These are phyloP conservation scores for Mortierella sp. DNA, from an alignment of 371 early-diverging fungal species.

Conservation along the genomic window DNA sequence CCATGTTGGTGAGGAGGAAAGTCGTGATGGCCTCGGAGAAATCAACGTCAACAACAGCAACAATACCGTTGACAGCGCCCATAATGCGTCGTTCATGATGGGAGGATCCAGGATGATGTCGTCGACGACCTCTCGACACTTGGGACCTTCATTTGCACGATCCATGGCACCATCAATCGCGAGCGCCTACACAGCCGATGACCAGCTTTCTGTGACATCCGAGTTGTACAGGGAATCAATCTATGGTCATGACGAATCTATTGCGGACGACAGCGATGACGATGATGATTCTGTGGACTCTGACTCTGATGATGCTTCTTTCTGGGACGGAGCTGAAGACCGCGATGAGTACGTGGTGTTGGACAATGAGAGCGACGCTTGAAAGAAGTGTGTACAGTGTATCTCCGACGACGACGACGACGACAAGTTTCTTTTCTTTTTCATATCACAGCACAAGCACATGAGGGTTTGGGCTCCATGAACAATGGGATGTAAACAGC, in stretches of 20 bases:
- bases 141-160: no score
- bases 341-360: not conserved
- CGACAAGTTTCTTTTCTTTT: no score
- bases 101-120: not conserved
- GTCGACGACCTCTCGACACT: no score
- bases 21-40: not conserved
- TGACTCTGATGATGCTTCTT: constrained; percentile 10
- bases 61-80: not conserved
- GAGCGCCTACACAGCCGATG: constrained; percentile 6
- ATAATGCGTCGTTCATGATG: no score
- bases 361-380: not conserved
- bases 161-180: not conserved
- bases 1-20: not conserved
- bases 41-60: not conserved
- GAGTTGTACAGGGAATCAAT: constrained; percentile 8
- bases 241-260: constrained; percentile 18
- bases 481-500: no score
- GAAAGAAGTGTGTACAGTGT: no score
- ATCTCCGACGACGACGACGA: no score
- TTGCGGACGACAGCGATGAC: constrained; percentile 10
- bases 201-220: constrained; percentile 29
- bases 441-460: no score
- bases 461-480: no score
- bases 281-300: constrained; percentile 11
- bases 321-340: no score